phyloP scores from a whole-genome alignment of 495 filamentous ascomycete genomes.

The Delitschia confertaspora region DNA sequence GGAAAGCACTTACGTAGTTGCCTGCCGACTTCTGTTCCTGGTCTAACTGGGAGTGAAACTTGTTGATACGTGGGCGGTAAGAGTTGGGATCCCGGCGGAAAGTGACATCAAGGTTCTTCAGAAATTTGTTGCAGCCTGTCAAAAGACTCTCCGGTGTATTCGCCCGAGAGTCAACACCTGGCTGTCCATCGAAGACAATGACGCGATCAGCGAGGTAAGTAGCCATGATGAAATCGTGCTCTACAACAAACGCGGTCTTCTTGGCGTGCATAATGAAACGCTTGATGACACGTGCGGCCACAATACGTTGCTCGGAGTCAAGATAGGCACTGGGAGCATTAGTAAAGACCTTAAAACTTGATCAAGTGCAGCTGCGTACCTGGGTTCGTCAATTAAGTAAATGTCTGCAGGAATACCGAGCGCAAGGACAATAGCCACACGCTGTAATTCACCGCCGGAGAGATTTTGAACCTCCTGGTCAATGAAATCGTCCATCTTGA shows the following conservation, averaged over 20 bases:
- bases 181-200: conserved; percentile 94
- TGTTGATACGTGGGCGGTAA: conserved; percentile 96
- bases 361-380: conserved; percentile 43
- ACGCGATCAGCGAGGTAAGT: conserved; percentile 95
- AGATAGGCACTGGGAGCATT: conserved; percentile 49
- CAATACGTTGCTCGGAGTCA: conserved; percentile 97
- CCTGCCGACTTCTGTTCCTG: conserved; percentile 91
- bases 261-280: conserved; percentile 99
- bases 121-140: conserved; percentile 92
- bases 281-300: conserved; percentile 95
- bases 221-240: conserved; percentile 99
- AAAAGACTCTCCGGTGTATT: conserved; percentile 85
- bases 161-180: conserved; percentile 77
- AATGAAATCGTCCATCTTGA: conserved; percentile 97
- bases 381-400: conserved; percentile 92
- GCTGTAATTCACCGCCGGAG: conserved; percentile 97
- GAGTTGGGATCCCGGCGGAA: conserved; percentile 97
- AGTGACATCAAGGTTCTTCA: conserved; percentile 91
- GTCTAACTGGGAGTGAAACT: conserved; percentile 86
- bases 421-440: conserved; percentile 93
- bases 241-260: conserved; percentile 97
- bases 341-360: conserved; percentile 2
- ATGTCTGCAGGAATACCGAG: conserved; percentile 95
- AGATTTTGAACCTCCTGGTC: conserved; percentile 98
- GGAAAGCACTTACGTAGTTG: conserved; percentile 75